Evolutionary conservation across 139 green algal species (phyloP).

Genomic region (Ettlia oleoabundans): DNA sequence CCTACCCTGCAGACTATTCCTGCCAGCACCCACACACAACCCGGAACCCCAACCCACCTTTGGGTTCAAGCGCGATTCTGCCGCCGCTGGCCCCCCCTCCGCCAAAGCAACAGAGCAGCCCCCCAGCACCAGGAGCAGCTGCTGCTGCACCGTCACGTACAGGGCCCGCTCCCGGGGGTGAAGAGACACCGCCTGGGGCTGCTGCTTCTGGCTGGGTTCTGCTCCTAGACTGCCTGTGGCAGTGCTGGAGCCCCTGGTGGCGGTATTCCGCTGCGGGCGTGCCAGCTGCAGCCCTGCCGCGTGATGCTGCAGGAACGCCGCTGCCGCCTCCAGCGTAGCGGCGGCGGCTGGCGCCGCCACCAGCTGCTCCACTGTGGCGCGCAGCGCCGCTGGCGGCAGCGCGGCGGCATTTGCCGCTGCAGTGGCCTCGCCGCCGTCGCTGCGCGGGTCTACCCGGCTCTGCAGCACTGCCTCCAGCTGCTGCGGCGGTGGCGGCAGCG

Average conservation of each 20-base stretch:
- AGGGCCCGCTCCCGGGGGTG: conserved; percentile 7
- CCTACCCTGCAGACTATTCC: no score
- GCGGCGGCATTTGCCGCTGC: not conserved
- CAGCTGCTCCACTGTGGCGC: not conserved
- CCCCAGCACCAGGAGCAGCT: not conserved
- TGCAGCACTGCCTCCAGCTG: not conserved
- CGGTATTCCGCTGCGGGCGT: not conserved
- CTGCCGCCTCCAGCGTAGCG: not conserved
- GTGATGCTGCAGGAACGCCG: conserved; percentile 5
- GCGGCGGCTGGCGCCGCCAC: not conserved
- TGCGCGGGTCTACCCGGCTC: not conserved
- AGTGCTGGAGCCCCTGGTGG: no score
- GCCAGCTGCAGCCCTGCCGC: not conserved
- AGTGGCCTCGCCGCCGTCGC: not conserved
- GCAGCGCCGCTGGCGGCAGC: not conserved
- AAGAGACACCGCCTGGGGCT: not conserved
- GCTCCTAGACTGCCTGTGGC: no score
- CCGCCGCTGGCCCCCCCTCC: not conserved
- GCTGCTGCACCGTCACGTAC: conserved; percentile 8
- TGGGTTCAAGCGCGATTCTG: not conserved
- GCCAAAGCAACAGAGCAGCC: not conserved
- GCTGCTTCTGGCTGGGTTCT: not conserved
- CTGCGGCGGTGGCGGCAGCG: not conserved
- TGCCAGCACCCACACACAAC: no score
- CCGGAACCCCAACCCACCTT: not conserved